A percentile compares a stretch with the other conserved stretches of the same genome.
phyloP scores from a whole-genome alignment of 495 filamentous ascomycete genomes.

The Aspergillus ellipticus region DNA sequence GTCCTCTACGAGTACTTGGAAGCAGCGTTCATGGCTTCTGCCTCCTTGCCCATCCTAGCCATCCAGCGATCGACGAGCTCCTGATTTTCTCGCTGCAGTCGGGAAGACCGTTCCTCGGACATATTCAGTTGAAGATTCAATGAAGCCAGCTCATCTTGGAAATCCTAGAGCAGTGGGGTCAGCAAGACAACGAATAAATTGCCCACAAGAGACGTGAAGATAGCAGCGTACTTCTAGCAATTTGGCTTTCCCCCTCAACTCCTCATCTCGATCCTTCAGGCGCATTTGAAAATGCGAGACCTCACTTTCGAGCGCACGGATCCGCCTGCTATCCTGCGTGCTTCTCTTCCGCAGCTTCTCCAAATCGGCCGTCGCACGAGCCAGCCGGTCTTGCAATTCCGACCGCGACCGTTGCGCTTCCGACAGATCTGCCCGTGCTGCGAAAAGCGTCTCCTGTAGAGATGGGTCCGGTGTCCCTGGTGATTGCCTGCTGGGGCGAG shows the following conservation, averaged over 20 bases:
- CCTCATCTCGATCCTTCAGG: conserved; percentile 78
- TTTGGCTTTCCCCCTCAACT: conserved; percentile 76
- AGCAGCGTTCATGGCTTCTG: conserved; percentile 77
- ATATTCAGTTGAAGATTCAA: conserved; percentile 85
- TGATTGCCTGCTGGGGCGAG: conserved; percentile 24
- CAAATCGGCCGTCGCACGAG: conserved; percentile 56
- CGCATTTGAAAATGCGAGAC: conserved; percentile 55
- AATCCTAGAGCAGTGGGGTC: conserved; percentile 49
- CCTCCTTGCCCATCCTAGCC: conserved; percentile 78
- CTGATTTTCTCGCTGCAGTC: conserved; percentile 76
- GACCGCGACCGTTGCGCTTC: conserved; percentile 71
- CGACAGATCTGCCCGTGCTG: conserved; percentile 59
- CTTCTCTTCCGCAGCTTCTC: conserved; percentile 56
- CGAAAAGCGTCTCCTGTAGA: conserved; percentile 37
- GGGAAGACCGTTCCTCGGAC: conserved; percentile 65
- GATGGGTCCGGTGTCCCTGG: conserved; percentile 17
- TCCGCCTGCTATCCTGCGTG: conserved; percentile 49
- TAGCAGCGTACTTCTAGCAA: conserved; percentile 60
- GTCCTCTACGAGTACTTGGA: conserved; percentile 39
- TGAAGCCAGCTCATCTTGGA: conserved; percentile 86
- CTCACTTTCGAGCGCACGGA: conserved; percentile 61
- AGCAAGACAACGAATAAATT: neutral
- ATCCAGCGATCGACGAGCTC: conserved; percentile 90
- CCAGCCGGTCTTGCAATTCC: conserved; percentile 58
- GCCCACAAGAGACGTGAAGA: neutral